phyloP scores from a whole-genome alignment of 257 asterid species.

The Galeopsis tetrahit region DNA sequence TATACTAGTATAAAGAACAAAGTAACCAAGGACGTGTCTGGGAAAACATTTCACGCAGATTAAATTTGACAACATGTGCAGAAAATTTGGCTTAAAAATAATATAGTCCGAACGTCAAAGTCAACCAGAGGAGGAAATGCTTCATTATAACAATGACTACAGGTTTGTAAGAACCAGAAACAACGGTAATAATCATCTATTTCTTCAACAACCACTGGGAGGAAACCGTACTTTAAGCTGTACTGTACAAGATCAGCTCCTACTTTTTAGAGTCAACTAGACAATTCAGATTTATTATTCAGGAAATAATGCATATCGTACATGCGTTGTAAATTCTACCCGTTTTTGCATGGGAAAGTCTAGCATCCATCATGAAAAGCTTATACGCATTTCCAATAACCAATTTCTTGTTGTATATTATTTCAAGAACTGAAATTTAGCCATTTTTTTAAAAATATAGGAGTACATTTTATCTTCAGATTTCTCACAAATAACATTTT shows the following conservation, averaged over 20 bases:
- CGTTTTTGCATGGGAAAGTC: background rate
- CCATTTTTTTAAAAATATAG: background rate
- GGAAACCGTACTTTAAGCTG: background rate
- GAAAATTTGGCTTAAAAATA: background rate
- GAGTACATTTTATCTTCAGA: background rate
- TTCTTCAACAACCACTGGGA: background rate
- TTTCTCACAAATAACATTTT: background rate
- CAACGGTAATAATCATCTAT: slow-evolving; percentile 5
- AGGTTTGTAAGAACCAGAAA: background rate
- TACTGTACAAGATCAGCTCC: background rate
- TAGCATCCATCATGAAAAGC: background rate
- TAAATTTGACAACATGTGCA: too few species aligned
- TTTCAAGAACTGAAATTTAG: background rate
- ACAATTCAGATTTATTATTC: background rate
- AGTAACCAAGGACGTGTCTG: background rate
- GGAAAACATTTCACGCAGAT: background rate
- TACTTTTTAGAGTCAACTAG: background rate
- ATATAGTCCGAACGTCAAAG: background rate
- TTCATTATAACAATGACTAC: slow-evolving; percentile 1
- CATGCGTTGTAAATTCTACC: background rate
- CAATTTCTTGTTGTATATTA: too few species aligned
- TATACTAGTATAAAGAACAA: too few species aligned
- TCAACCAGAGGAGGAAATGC: background rate
- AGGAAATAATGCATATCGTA: background rate
- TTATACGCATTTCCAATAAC: too few species aligned